Percentiles rank a stretch among this genome's conserved stretches.
phyloP scores from a whole-genome alignment of 305 asterid genomes.

The Rubia tinctorum region DNA sequence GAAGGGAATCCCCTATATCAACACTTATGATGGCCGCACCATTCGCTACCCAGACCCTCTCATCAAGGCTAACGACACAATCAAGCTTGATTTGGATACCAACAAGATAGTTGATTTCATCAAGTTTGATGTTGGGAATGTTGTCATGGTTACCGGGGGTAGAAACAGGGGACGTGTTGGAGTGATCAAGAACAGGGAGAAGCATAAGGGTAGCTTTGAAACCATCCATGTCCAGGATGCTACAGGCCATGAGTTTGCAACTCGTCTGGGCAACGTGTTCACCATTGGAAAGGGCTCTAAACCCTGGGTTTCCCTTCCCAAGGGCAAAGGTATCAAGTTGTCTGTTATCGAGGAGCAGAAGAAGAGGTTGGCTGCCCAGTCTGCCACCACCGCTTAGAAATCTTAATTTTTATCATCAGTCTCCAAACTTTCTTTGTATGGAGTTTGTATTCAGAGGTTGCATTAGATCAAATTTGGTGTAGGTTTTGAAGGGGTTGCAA shows the following conservation, averaged over 20 bases:
- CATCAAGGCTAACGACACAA: constrained; percentile 65
- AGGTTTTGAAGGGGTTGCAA: too few relatives aligned
- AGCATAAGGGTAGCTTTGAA: constrained; percentile 65
- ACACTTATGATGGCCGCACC: constrained; percentile 66
- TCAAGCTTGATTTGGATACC: constrained; percentile 53
- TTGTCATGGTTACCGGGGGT: constrained; percentile 75
- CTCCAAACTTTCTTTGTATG: too few relatives aligned
- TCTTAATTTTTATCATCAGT: too few relatives aligned
- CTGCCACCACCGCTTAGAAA: constrained; percentile 39
- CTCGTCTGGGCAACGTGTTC: constrained; percentile 58
- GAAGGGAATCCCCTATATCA: constrained; percentile 64
- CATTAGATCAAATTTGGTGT: too few relatives aligned
- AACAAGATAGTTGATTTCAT: constrained; percentile 55
- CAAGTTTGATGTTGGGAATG: constrained; percentile 69
- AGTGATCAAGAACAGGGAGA: constrained; percentile 60
- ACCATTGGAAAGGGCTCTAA: constrained; percentile 68
- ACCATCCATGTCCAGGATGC: constrained; percentile 64
- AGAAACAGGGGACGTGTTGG: constrained; percentile 73
- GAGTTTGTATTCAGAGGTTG: too few relatives aligned
- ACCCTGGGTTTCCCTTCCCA: constrained; percentile 66
- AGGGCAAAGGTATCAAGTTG: constrained; percentile 67
- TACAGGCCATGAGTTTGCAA: constrained; percentile 64
- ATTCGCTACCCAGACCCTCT: constrained; percentile 67
- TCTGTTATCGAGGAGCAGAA: constrained; percentile 60
- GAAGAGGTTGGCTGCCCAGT: constrained; percentile 56